A percentile compares a stretch with the other conserved stretches of the same genome.
Conservation (phyloP, 306 rosid species). For the Sicyos edulis region DNA sequence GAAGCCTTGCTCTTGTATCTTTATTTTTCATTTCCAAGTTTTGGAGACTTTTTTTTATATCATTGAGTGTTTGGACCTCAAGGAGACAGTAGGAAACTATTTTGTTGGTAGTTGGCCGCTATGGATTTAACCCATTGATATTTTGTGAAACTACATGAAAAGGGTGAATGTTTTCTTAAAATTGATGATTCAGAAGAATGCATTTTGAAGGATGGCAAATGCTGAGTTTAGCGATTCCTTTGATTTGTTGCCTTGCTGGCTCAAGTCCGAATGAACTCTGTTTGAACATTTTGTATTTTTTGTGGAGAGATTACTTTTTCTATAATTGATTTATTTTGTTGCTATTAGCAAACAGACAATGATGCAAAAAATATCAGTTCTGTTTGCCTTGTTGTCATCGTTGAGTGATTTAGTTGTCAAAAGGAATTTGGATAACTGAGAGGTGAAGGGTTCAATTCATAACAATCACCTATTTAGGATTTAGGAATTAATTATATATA, state of each 20-base stretch:
- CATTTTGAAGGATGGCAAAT: background rate
- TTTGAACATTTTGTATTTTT: background rate
- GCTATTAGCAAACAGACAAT: background rate
- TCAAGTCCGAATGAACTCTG: background rate
- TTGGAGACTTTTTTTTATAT: too few relatives aligned
- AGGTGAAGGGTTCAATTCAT: too few relatives aligned
- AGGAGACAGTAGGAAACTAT: too few relatives aligned
- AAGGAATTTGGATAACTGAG: too few relatives aligned
- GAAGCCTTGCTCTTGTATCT: constrained; percentile 2
- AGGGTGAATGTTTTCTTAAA: background rate
- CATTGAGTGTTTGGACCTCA: too few relatives aligned
- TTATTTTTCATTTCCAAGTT: background rate
- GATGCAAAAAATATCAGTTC: background rate
- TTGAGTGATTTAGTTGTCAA: too few relatives aligned
- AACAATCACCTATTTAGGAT: too few relatives aligned
- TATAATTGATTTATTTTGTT: background rate
- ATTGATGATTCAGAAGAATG: background rate
- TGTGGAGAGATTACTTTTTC: background rate
- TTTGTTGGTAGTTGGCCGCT: too few relatives aligned
- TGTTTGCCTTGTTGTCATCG: background rate
- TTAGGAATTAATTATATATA: too few relatives aligned
- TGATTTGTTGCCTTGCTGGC: background rate
- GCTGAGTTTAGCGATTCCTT: background rate
- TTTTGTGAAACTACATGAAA: constrained; percentile 4
- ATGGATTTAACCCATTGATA: too few relatives aligned